Evolutionary conservation across 2,329 filamentous ascomycete genomes (phyloP).

Genomic region (Diaporthe eres): DNA sequence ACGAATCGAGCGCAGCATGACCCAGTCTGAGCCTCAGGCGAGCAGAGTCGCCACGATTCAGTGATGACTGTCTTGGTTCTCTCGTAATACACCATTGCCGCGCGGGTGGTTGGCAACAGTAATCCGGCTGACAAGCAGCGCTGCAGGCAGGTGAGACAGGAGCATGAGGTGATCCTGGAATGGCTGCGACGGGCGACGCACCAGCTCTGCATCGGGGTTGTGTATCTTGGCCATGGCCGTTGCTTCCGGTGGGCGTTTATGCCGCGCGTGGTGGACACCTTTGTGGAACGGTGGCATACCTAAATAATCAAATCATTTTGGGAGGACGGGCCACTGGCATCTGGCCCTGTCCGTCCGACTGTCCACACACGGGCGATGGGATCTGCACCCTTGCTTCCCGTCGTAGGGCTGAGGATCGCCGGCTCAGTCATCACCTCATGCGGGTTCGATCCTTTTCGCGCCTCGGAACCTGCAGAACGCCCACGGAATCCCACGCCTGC

Average conservation of each 20-base stretch:
- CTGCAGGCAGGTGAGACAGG: slow-evolving; percentile 29
- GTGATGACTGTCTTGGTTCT: slow-evolving; percentile 1
- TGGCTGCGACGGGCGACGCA: slow-evolving; percentile 18
- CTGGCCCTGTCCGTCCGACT: not conserved
- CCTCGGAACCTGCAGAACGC: slow-evolving; percentile 17
- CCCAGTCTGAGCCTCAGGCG: not conserved
- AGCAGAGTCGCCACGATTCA: not conserved
- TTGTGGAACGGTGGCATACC: not conserved
- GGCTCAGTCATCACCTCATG: slow-evolving; percentile 28
- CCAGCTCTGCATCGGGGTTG: slow-evolving; percentile 12
- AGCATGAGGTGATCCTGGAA: slow-evolving; percentile 5
- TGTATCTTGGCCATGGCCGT: not conserved
- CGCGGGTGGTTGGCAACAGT: slow-evolving; percentile 11
- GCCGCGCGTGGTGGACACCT: not conserved
- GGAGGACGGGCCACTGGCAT: not conserved
- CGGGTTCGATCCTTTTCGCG: slow-evolving; percentile 27
- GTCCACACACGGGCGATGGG: slow-evolving; percentile 1
- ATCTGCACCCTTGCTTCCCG: slow-evolving; percentile 34
- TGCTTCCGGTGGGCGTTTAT: not conserved
- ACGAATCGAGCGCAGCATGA: not conserved
- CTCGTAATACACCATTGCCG: slow-evolving; percentile 10
- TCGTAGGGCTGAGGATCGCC: slow-evolving; percentile 27
- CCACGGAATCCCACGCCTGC: slow-evolving; percentile 11
- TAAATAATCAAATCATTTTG: not conserved
- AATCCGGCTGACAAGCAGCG: slow-evolving; percentile 16